Evolutionary conservation across 495 filamentous ascomycete genomes (phyloP).

Genomic region (Talaromyces adpressus): DNA sequence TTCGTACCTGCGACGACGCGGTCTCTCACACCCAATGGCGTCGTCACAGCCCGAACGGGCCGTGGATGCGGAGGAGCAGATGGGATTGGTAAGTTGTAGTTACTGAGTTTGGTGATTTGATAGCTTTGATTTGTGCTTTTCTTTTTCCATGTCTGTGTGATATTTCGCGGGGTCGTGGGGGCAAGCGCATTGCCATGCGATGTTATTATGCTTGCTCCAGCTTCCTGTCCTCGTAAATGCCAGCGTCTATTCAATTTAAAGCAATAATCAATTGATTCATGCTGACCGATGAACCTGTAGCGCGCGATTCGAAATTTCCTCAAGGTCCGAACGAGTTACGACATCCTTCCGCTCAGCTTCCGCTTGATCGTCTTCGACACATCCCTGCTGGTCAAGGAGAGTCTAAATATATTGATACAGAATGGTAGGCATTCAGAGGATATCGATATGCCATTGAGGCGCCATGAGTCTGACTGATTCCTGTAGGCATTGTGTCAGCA

Average conservation of each 20-base stretch:
- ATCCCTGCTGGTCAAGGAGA: slow-evolving; percentile 91
- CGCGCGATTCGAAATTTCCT: slow-evolving; percentile 91
- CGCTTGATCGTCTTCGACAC: slow-evolving; percentile 95
- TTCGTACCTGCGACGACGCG: slow-evolving; percentile 71
- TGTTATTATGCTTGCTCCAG: neutral
- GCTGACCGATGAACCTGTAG: slow-evolving; percentile 35
- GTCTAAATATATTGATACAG: slow-evolving; percentile 90
- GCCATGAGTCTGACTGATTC: slow-evolving; percentile 2
- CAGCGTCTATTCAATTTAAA: neutral
- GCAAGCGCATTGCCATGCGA: neutral
- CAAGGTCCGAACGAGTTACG: slow-evolving; percentile 93
- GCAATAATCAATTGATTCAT: slow-evolving; percentile 11
- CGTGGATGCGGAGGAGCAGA: slow-evolving; percentile 84
- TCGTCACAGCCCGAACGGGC: slow-evolving; percentile 57
- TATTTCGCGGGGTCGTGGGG: neutral
- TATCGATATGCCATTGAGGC: neutral
- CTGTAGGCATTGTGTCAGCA: slow-evolving; percentile 89
- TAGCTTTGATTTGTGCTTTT: slow-evolving; percentile 12
- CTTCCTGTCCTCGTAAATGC: neutral
- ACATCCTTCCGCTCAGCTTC: slow-evolving; percentile 96
- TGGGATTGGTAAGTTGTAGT: slow-evolving; percentile 70
- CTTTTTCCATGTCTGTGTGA: neutral
- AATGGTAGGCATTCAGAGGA: slow-evolving; percentile 59
- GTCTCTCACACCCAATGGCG: slow-evolving; percentile 44
- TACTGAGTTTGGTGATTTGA: neutral